Conservation (phyloP, 2,329 filamentous ascomycete species). For the Apiospora aurea region DNA sequence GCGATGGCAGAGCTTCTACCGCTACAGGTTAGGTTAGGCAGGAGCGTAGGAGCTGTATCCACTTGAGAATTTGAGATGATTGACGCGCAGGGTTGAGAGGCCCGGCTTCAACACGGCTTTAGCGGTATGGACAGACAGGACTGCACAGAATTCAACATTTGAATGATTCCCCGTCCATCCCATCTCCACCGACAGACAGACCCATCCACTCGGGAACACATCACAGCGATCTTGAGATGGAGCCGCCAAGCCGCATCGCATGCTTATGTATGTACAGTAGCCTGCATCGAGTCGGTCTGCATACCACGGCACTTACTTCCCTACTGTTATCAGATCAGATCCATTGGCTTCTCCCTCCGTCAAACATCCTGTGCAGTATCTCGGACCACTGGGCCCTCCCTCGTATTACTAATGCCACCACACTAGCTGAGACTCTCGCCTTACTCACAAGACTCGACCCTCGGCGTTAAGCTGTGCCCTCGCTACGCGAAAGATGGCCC, state of each 20-base stretch:
- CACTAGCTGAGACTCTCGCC: not conserved
- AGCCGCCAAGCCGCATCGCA: not conserved
- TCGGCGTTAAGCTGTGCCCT: not conserved
- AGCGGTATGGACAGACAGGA: not conserved
- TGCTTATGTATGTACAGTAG: not conserved
- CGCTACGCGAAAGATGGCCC: constrained; percentile 2
- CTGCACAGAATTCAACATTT: not conserved
- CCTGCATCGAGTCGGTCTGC: not conserved
- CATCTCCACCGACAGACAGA: not conserved
- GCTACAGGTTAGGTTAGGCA: no score
- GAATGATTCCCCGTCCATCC: not conserved
- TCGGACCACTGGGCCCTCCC: not conserved
- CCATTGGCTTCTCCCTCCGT: no score
- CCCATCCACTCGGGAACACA: constrained; percentile 15
- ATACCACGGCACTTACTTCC: not conserved
- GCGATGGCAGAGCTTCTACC: no score
- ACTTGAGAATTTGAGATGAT: not conserved
- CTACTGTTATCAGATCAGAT: not conserved
- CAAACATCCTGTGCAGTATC: not conserved
- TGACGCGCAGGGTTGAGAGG: not conserved
- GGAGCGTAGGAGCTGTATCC: not conserved
- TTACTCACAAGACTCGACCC: constrained; percentile 3
- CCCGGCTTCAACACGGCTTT: constrained; percentile 16
- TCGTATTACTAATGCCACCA: not conserved
- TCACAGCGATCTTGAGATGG: not conserved